Percentiles rank a stretch among this genome's conserved stretches.
Evolutionary conservation across 768 basidiomycete species (phyloP).

Genomic region (Punctularia strigosozonata): DNA sequence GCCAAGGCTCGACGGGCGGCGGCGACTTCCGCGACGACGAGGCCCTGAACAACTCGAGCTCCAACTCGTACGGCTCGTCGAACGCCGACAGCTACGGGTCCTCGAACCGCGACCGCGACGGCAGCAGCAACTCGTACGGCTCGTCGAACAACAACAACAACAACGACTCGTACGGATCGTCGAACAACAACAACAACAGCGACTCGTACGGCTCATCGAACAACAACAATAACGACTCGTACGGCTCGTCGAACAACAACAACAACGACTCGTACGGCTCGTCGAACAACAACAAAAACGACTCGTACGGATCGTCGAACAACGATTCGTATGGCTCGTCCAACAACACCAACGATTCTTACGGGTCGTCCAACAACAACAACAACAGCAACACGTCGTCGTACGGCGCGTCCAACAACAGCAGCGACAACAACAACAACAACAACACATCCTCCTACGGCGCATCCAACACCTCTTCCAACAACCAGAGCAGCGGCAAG

Average conservation of each 20-base stretch:
- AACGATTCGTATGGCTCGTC: slow-evolving; percentile 10
- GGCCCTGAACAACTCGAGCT: slow-evolving; percentile 7
- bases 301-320: slow-evolving; percentile 14
- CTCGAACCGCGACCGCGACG: not conserved
- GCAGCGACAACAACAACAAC: slow-evolving; percentile 1
- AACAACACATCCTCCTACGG: slow-evolving; percentile 3
- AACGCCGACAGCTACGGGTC: slow-evolving; percentile 6
- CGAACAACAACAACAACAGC: slow-evolving; percentile 3
- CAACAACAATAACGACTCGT: slow-evolving; percentile 4
- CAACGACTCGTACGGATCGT: slow-evolving; percentile 4
- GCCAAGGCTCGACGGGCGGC: slow-evolving; percentile 3
- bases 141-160: slow-evolving; percentile 1
- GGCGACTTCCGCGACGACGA: not conserved
- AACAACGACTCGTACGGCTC: slow-evolving; percentile 15
- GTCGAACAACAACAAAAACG: slow-evolving; percentile 15
- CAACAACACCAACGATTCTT: slow-evolving; percentile 11
- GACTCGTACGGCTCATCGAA: slow-evolving; percentile 3
- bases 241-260: slow-evolving; percentile 2
- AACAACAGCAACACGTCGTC: slow-evolving; percentile 1
- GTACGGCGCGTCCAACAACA: not conserved
- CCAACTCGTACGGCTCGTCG: slow-evolving; percentile 5
- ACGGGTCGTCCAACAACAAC: slow-evolving; percentile 6
- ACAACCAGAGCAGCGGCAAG: slow-evolving; percentile 8
- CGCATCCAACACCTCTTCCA: slow-evolving; percentile 13
- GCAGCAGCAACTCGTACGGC: slow-evolving; percentile 1